Base-by-base conservation (phyloP, 768 basidiomycete genomes). In the Trichaptum fuscoviolaceum region DNA sequence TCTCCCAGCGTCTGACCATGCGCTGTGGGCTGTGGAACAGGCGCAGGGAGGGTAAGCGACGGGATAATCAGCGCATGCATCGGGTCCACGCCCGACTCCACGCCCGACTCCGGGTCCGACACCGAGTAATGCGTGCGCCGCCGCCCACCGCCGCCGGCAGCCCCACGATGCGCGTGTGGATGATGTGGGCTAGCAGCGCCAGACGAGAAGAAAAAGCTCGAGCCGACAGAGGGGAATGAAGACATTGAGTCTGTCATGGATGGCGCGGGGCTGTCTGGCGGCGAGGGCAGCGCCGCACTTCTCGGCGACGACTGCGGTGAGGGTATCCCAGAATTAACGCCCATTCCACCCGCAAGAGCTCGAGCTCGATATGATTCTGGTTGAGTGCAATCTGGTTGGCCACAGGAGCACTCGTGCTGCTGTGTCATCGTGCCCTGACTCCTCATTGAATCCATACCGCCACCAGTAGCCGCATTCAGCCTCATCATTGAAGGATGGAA, bases 201-300 rank as follows among this genome's bases (percentile, higher is more conserved):
- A 10, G 89, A 91, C 35, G 88, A 90, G 78, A 90, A 91, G 78
- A 91, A 89, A 81, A 90, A 90, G 0, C 88, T 89, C 1, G 88
- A 90, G 20, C 86, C 84, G 15, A 90, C 85, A 1, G 59, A 61
- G 0, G 90, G 90, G 2, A 91, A 78, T 6, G 90, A 91, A 1
- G 90, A 91, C 57, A 86, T 77, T 1, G 87, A 88, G 63, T 81
- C 86, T 9, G 84, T 80, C 57, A 84, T 81, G 0, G 77, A 63
- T 20, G 24, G 63, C 42, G 42, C 15, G 12, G 82, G 89, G 71
- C 88, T 89, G 71, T 84, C 82, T 57, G 87, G 84, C 12, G 85
- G 83, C 8, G 88, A 88, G 20, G 85, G 84, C 58, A 83, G 75
- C 1, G 78, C 75, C 67, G 82, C 83, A 17, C 82, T 82, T 69